Evolutionary conservation across 139 green algal genomes (phyloP).

Genomic region (Yamagishiella unicocca): DNA sequence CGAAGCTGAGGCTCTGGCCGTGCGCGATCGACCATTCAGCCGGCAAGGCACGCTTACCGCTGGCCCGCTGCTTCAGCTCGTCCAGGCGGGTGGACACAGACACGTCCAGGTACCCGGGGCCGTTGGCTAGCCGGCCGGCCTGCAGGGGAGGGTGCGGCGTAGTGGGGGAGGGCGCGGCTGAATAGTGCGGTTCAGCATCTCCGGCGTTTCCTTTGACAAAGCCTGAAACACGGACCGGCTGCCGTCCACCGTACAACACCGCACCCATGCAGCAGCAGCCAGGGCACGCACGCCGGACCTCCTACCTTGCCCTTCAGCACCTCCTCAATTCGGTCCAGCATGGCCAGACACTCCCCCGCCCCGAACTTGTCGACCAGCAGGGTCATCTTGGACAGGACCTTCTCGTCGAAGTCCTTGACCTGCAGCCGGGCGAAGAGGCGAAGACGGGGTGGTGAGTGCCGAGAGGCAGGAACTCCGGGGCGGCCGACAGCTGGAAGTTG

Average conservation of each 20-base stretch:
- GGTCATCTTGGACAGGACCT: conserved; percentile 45
- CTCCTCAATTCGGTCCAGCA: conserved; percentile 48
- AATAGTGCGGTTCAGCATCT: too few species aligned
- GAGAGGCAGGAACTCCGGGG: not conserved
- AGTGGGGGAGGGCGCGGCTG: too few species aligned
- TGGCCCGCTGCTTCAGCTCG: conserved; percentile 47
- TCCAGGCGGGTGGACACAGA: conserved; percentile 38
- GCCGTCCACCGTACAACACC: too few species aligned
- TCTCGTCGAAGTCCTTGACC: conserved; percentile 51
- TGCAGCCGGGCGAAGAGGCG: not conserved
- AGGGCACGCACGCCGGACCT: too few species aligned
- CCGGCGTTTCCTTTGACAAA: too few species aligned
- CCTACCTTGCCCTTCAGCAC: conserved; percentile 39
- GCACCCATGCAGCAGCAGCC: too few species aligned
- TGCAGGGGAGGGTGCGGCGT: not conserved
- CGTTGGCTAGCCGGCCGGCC: conserved; percentile 39
- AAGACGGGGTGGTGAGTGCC: not conserved
- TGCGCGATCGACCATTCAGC: too few species aligned
- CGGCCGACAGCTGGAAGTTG: too few species aligned
- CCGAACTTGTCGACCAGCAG: conserved; percentile 48
- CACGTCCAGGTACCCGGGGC: conserved; percentile 45
- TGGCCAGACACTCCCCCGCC: conserved; percentile 32
- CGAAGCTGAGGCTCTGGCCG: not conserved
- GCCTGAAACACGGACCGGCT: too few species aligned
- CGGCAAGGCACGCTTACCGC: not conserved